Base-by-base conservation (phyloP, 805 yeast genomes). In the Yamadazyma akitaensis region DNA sequence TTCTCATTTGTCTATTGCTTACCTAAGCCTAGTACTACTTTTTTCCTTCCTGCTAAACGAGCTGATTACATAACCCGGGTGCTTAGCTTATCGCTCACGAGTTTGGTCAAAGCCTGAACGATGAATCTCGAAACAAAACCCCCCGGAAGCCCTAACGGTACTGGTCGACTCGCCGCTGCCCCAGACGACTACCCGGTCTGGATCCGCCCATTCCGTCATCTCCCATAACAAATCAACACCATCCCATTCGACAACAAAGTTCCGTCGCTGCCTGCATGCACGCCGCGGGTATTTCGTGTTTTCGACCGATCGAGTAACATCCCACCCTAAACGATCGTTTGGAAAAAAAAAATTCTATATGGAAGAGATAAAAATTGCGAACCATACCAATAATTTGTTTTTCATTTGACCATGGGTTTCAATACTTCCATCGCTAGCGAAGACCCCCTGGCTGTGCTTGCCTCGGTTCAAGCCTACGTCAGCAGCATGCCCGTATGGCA, bases 401-500 rank as follows among this genome's bases (percentile, higher is more conserved):
- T 26, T 38, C 41, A 14, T 37, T 37, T 28, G 40, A 37, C 7
- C 18, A 38, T 38, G 41, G 26, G 41, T 26, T 26, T 38, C 25
- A 38, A 38, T 21, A 25, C 18, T n/a, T 24, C 41, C 24, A 14
- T 19, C n/a, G 30, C 28, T 21, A 18, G 10, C 16, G 39, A 37
- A 28, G 32, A 11, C n/a, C n/a, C 32, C n/a, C 32, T 5, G 32
- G 32, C 32, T 13, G 26, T 31, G 21, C 33, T 12, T n/a, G 33
- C 34, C 13, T 12, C 41, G 8, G 39, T 24, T 18, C 39, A 37
- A 14, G 30, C n/a, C 9, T 43, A 37, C 25, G 10, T 30, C 7
- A 14, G 36, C 17, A 16, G 12, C 11, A 37, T 45, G 10, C 28
- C 44, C 17, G 33, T 45, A 11, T 72, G 75, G 67, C 80, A 82